These are phyloP conservation scores for Fragilaria crotonensis DNA, from an alignment of 108 stramenopile genomes.

Conservation along the genomic window DNA sequence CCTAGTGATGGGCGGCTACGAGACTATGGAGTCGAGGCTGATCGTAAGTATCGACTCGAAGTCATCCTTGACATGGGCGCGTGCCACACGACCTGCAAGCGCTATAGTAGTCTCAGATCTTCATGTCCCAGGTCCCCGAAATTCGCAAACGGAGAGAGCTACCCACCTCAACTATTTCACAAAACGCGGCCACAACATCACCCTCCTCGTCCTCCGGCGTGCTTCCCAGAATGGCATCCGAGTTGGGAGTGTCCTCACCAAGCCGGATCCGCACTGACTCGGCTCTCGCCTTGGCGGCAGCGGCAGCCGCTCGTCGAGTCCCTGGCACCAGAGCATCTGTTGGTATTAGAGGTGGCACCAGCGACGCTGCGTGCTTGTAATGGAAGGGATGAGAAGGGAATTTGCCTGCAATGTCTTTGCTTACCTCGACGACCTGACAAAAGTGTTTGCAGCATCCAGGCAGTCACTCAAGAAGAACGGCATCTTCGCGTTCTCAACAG, in stretches of 20 bases:
- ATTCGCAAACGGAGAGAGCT: no score
- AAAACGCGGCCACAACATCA: conserved; percentile 76
- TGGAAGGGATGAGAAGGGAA: conserved; percentile 81
- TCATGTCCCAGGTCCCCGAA: no score
- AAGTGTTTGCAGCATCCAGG: conserved; percentile 29
- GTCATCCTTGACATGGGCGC: no score
- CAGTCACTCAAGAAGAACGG: conserved; percentile 23
- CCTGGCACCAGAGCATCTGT: conserved; percentile 60
- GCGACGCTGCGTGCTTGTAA: conserved; percentile 35
- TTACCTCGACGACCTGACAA: conserved; percentile 47
- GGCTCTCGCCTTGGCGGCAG: conserved; percentile 32
- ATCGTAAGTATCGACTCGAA: no score
- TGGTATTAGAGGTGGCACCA: conserved; percentile 64
- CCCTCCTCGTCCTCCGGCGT: conserved; percentile 35
- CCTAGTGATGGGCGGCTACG: no score
- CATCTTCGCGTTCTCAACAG: conserved; percentile 51
- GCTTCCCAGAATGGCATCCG: conserved; percentile 38
- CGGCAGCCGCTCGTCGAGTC: conserved; percentile 46
- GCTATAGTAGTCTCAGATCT: no score
- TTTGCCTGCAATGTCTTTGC: conserved; percentile 65
- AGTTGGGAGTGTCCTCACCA: conserved; percentile 11
- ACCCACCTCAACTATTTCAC: conserved; percentile 69
- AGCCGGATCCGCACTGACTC: conserved; percentile 45
- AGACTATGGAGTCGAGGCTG: no score
- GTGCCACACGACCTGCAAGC: no score